A percentile compares a stretch with the other conserved stretches of the same genome.
Conservation (phyloP, 2,329 filamentous ascomycete species). For the Cryphonectria naterciae region DNA sequence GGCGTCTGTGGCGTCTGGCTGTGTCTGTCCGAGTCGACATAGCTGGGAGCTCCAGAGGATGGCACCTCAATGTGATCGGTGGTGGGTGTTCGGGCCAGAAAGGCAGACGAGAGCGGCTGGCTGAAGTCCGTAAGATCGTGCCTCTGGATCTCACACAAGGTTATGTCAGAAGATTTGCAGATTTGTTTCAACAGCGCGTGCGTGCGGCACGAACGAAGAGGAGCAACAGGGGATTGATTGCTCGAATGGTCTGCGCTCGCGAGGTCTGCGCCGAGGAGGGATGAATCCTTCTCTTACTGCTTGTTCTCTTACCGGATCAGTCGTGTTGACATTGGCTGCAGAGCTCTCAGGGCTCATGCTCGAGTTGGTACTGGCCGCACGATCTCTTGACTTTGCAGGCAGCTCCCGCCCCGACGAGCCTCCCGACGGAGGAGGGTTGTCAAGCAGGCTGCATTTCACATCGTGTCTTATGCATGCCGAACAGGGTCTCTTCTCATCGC, state of each 20-base stretch:
- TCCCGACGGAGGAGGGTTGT: constrained; percentile 17
- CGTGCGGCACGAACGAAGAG: too few relatives aligned
- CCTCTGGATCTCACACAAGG: constrained; percentile 12
- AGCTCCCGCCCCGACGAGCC: constrained; percentile 14
- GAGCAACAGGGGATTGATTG: not conserved
- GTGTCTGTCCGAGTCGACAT: constrained; percentile 10
- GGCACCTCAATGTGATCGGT: constrained; percentile 5
- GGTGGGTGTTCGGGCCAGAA: constrained; percentile 14
- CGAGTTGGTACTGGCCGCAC: constrained; percentile 6
- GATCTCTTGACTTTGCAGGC: constrained; percentile 2
- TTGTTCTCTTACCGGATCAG: constrained; percentile 22
- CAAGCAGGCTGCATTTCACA: constrained; percentile 31
- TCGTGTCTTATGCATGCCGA: constrained; percentile 32
- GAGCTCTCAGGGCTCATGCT: constrained; percentile 33
- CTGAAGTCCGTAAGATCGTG: constrained; percentile 22
- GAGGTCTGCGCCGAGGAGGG: not conserved
- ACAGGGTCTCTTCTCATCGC: constrained; percentile 33
- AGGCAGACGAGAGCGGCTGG: constrained; percentile 15
- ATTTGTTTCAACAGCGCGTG: too few relatives aligned
- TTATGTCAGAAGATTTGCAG: constrained; percentile 11
- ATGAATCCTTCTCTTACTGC: not conserved
- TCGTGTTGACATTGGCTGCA: constrained; percentile 34
- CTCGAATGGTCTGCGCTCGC: not conserved
- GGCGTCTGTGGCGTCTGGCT: constrained; percentile 10
- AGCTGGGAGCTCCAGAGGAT: constrained; percentile 1